These are phyloP conservation scores for Sugiyamaella marilandica DNA, from an alignment of 805 yeast genomes.

Conservation along the genomic window DNA sequence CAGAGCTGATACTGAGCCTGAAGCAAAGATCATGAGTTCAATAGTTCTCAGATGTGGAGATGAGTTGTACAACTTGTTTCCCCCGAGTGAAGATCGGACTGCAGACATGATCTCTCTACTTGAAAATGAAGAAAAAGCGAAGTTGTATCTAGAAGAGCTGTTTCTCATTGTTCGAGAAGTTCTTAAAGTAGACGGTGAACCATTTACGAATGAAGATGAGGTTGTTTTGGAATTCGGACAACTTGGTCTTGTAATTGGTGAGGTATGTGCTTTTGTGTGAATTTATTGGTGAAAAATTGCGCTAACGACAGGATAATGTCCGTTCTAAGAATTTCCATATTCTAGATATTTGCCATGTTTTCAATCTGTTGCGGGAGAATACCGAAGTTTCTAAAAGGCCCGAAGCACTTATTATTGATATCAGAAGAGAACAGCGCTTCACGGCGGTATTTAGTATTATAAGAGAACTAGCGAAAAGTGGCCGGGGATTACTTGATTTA, in stretches of 20 bases:
- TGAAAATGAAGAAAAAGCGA: neutral
- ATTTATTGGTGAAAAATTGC: neutral
- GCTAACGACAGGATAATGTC: neutral
- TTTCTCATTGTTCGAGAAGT: conserved; percentile 13
- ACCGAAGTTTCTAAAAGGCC: neutral
- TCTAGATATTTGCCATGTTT: neutral
- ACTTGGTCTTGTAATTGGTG: conserved; percentile 24
- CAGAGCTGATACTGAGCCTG: neutral
- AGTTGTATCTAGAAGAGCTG: conserved; percentile 18
- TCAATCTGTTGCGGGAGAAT: neutral
- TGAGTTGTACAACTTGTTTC: neutral
- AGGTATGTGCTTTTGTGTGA: conserved; percentile 10
- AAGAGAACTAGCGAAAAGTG: conserved; percentile 1
- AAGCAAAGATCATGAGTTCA: neutral
- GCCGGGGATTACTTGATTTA: neutral
- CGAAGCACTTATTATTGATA: neutral
- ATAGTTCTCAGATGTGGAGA: neutral
- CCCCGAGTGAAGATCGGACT: neutral
- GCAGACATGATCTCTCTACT: neutral
- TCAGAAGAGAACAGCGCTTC: neutral
- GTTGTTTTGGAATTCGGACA: conserved; percentile 20
- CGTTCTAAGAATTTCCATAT: neutral
- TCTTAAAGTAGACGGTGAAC: conserved; percentile 9
- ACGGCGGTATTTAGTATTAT: neutral
- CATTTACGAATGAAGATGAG: conserved; percentile 18